Evolutionary conservation across 176 grass and related monocot genomes (phyloP).

Genomic region (Lolium rigidum): DNA sequence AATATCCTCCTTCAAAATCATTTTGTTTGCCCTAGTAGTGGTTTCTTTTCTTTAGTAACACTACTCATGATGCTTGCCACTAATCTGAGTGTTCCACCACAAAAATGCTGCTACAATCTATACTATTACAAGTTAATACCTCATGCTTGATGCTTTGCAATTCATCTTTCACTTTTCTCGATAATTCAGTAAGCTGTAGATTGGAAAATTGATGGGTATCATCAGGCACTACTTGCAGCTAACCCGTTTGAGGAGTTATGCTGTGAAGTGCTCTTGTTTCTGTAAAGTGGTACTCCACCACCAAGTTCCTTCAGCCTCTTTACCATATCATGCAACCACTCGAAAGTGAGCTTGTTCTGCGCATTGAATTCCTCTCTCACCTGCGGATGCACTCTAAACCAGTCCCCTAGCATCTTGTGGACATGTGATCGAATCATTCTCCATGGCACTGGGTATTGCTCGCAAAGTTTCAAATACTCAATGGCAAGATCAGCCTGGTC

Average conservation of each 20-base stretch:
- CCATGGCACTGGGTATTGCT: slow-evolving; percentile 96
- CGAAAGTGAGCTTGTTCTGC: slow-evolving; percentile 79
- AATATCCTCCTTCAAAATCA: slow-evolving; percentile 1
- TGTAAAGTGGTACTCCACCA: slow-evolving; percentile 61
- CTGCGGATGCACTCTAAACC: slow-evolving; percentile 85
- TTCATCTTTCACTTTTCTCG: not conserved
- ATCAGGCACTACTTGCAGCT: slow-evolving; percentile 47
- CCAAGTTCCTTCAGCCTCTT: slow-evolving; percentile 78
- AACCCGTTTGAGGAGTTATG: not conserved
- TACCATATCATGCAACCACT: slow-evolving; percentile 90
- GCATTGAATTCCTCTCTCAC: slow-evolving; percentile 89
- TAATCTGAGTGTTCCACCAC: not conserved
- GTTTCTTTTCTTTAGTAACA: not conserved
- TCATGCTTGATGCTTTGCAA: not conserved
- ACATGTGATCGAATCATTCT: slow-evolving; percentile 94
- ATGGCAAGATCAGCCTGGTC: slow-evolving; percentile 81
- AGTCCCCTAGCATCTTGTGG: slow-evolving; percentile 93
- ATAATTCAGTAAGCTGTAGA: not conserved
- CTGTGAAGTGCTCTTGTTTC: slow-evolving; percentile 21
- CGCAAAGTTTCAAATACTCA: slow-evolving; percentile 87
- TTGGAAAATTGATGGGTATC: not conserved
- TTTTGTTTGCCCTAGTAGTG: not conserved
- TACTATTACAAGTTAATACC: slow-evolving; percentile 35
- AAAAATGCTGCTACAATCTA: slow-evolving; percentile 15
- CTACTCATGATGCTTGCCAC: not conserved